Evolutionary conservation across 352 stramenopile species (phyloP), one percentile per base, ranked within the genome.

Genomic region (Globisporangium barbulae): DNA sequence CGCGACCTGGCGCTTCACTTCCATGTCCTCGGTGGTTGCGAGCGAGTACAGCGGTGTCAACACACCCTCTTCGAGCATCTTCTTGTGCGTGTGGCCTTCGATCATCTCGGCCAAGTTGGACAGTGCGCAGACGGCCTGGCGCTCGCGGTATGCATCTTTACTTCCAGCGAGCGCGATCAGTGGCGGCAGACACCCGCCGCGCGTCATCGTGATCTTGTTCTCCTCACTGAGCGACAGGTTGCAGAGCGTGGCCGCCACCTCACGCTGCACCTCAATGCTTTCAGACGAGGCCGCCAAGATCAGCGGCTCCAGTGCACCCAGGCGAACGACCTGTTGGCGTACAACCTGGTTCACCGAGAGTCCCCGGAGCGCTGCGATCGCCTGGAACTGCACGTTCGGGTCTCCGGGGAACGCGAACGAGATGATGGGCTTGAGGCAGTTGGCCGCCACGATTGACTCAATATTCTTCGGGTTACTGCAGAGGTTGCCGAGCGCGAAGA

Each of bases 81-180:
- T 96, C 60, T 94, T 93, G 71, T 99, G 96, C 15, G 96, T 98
- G 65, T 97, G 81, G 19, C 93, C 93, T 64, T 98, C 93, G 49
- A 98, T 93, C 81, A 98, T 98, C 65, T 99, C 96, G 5, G 96
- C 96, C 42, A 99, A 81, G 72, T 98, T 99, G 1, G 91, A 94
- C 1, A 99, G 73, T 33, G 96, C 89, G n/a, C 84, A 96, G 5
- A 97, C 83, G 2, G 94, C 90, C 50, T 98, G 93, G n/a, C 91
- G 82, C 67, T 98, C 91, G n/a, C 93, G 88, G 47, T 97, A 89
- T 9, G 82, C 64, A 65, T 99, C 97, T 45, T 81, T 74, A 37
- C 83, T 94, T 53, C 85, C 87, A 9, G 90, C 81, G 2, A 99
- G 78, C 31, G 85, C 86, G 35, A 98, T 81, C 3, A 99, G 76